A percentile compares a stretch with the other conserved stretches of the same genome.
phyloP scores from a whole-genome alignment of 164 flowering plant genomes.

The Tetrastigma voinierianum region DNA sequence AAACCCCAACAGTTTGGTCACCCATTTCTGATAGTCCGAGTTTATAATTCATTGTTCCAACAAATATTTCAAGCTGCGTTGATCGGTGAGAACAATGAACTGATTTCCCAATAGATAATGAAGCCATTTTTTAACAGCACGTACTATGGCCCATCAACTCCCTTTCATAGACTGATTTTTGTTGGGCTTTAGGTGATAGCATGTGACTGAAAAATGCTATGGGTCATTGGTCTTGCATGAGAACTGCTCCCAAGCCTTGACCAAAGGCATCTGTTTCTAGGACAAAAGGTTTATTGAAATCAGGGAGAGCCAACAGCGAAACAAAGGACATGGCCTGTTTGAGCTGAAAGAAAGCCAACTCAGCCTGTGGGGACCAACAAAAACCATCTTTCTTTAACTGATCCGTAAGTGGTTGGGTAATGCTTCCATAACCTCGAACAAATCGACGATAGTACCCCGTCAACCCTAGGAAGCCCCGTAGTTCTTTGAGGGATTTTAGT shows the following conservation, averaged over 20 bases:
- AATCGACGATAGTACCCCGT: not conserved
- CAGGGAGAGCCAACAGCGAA: constrained; percentile 6
- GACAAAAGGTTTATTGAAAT: not conserved
- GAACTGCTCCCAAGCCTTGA: not conserved
- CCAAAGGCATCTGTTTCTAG: constrained; percentile 6
- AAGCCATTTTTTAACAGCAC: not conserved
- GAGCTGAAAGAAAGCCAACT: not conserved
- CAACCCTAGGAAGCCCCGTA: not conserved
- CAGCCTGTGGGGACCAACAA: not conserved
- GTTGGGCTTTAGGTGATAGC: too few relatives aligned
- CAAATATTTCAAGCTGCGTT: too few relatives aligned
- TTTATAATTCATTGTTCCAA: too few relatives aligned
- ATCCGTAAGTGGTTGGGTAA: constrained; percentile 10
- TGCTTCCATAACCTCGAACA: constrained; percentile 6
- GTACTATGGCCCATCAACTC: not conserved
- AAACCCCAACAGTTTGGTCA: too few relatives aligned
- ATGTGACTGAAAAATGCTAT: not conserved
- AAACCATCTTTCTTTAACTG: too few relatives aligned
- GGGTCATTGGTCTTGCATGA: not conserved
- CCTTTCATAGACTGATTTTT: not conserved
- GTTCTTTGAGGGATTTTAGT: constrained; percentile 5
- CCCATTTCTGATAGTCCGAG: too few relatives aligned
- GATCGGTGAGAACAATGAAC: too few relatives aligned
- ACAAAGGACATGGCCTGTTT: not conserved
- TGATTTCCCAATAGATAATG: too few relatives aligned